A percentile compares a stretch with the other conserved stretches of the same genome.
phyloP scores from a whole-genome alignment of 2,329 filamentous ascomycete species.

The Beauveria scarabaeidicola region DNA sequence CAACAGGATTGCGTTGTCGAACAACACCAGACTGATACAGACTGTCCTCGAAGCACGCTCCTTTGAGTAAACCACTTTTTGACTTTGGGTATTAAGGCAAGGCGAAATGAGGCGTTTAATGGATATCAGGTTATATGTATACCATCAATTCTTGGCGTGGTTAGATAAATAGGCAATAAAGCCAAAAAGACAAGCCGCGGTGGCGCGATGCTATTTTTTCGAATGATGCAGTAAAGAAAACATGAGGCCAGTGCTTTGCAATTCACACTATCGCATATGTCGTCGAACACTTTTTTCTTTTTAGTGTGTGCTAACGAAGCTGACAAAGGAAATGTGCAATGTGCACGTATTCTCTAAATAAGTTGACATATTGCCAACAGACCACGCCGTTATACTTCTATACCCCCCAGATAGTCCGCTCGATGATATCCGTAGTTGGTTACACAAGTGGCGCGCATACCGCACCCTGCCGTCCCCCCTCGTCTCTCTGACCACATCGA shows the following conservation, averaged over 20 bases:
- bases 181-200: not conserved
- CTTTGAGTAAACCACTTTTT: constrained; percentile 32
- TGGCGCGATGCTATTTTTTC: not conserved
- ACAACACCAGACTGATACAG: constrained; percentile 39
- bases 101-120: not conserved
- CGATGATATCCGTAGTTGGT: constrained; percentile 1
- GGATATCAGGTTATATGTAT: not conserved
- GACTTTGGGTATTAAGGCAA: not conserved
- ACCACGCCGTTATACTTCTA: not conserved
- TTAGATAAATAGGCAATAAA: not conserved
- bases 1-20: constrained; percentile 36
- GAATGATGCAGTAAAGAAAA: not conserved
- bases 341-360: constrained; percentile 1
- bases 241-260: too few relatives aligned
- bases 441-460: not conserved
- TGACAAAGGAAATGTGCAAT: constrained; percentile 8
- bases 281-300: not conserved
- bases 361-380: not conserved
- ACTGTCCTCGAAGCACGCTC: constrained; percentile 47
- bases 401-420: constrained; percentile 5
- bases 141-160: not conserved
- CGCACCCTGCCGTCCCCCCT: not conserved
- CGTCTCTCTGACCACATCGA: not conserved
- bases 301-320: not conserved
- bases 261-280: not conserved